Evolutionary conservation across 2,329 filamentous ascomycete species (phyloP), one percentile per base, ranked within the genome.

Genomic region (Tricladium varicosporioides): DNA sequence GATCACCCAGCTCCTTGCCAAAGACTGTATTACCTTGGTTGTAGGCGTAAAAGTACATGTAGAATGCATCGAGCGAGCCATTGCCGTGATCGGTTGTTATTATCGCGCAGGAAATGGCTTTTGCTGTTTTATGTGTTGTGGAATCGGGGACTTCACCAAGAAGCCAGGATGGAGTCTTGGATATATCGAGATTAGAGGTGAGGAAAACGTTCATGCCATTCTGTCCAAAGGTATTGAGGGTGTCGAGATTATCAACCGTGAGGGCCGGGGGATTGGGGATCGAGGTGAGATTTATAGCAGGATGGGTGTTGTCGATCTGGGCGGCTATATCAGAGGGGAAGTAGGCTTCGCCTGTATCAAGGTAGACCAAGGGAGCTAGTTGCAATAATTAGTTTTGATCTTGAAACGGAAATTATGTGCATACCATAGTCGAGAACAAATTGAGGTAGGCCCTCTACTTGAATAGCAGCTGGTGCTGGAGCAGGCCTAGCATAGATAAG

Each of bases 61-160:
- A 71, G 50, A 68, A 71, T 16, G 60, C 68, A 44, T 71, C 69
- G 9, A 70, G 58, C 4, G 36, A 18, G 63, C 85, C 78, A 59
- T 78, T 77, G 46, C 78, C 80, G 58, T 84, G 82, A 61, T 85
- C 77, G 54, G 78, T 80, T 4, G 85, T 76, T 16, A 89, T 79
- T 32, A 88, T 76, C 0, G 76, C 75, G 40, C 76, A 76, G 4
- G 77, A 78, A 2, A 76, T 74, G 2, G 79, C 80, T 40, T 75
- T 73, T 1, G 75, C 68, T 0, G 80, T 85, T 55, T 78, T 75
- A 5, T 82, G 81, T 5, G 22, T 27, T 27, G 71, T 69, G 8
- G 65, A 65, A 63, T 83, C 75, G 0, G 85, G 84, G 5, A 71
- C 73, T 0, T 80, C 76, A 16, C 85, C 86, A 31, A 75, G 63